A percentile compares a stretch with the other conserved stretches of the same genome.
These are phyloP conservation scores for Leavenworthia alabamica DNA, from an alignment of 345 rosid species.

Conservation along the genomic window DNA sequence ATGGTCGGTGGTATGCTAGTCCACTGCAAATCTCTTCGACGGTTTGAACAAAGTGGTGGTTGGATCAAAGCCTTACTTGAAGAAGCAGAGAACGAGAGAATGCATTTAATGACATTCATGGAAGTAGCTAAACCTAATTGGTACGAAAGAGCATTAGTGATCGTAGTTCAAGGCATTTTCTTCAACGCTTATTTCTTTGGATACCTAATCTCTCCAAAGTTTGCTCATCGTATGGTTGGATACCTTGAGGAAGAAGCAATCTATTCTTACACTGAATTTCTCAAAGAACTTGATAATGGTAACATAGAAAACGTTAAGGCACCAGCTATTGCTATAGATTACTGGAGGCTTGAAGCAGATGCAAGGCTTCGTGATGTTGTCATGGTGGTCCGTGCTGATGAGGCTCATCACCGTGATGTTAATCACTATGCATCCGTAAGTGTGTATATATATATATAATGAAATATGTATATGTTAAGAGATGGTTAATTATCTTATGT, in stretches of 20 bases:
- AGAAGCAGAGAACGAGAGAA: constrained; percentile 83
- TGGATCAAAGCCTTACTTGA: constrained; percentile 73
- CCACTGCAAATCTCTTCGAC: constrained; percentile 59
- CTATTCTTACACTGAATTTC: constrained; percentile 68
- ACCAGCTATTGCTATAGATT: constrained; percentile 67
- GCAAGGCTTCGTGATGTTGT: constrained; percentile 72
- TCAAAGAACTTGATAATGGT: constrained; percentile 65
- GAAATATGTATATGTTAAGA: neutral
- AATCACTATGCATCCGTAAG: constrained; percentile 76
- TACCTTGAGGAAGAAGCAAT: constrained; percentile 91
- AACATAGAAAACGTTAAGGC: constrained; percentile 65
- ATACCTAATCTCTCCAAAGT: constrained; percentile 62
- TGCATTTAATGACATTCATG: constrained; percentile 88
- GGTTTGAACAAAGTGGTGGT: constrained; percentile 73
- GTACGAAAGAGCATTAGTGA: constrained; percentile 67
- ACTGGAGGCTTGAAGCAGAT: constrained; percentile 53
- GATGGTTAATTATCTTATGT: neutral
- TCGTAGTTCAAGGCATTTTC: constrained; percentile 63
- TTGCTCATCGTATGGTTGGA: constrained; percentile 72
- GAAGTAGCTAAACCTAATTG: constrained; percentile 60
- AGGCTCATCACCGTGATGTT: constrained; percentile 79
- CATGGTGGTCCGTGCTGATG: constrained; percentile 62
- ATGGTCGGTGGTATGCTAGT: constrained; percentile 75
- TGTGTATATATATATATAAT: neutral
- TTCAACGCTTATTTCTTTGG: constrained; percentile 73